These are phyloP conservation scores for Nakazawaea pomicola DNA, from an alignment of 805 yeast genomes.

Conservation along the genomic window DNA sequence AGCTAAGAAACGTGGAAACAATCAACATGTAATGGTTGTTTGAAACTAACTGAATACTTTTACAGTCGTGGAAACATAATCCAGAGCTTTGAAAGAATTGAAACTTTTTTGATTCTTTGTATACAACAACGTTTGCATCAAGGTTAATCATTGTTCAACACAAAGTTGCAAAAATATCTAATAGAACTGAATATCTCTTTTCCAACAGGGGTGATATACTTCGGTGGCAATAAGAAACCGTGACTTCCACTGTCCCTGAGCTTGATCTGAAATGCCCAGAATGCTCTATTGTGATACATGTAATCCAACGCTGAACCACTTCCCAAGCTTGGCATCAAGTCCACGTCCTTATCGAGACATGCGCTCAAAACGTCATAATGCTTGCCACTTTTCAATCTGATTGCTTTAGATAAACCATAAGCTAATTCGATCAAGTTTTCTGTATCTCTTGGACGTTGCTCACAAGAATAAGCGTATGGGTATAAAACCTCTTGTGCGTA, in stretches of 20 bases:
- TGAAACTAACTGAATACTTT: too few relatives aligned
- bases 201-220: constrained; percentile 72
- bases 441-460: constrained; percentile 66
- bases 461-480: constrained; percentile 81
- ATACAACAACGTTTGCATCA: too few relatives aligned
- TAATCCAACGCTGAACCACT: constrained; percentile 78
- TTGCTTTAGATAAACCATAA: constrained; percentile 72
- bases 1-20: too few relatives aligned
- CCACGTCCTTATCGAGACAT: constrained; percentile 73
- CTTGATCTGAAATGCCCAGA: constrained; percentile 81
- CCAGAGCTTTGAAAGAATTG: too few relatives aligned
- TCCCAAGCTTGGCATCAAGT: constrained; percentile 67
- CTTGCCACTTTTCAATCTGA: constrained; percentile 59
- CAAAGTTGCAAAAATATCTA: constrained; percentile 57
- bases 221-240: constrained; percentile 74
- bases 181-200: constrained; percentile 65
- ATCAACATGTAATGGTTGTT: too few relatives aligned
- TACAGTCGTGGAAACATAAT: too few relatives aligned
- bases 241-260: constrained; percentile 78
- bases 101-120: too few relatives aligned
- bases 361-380: constrained; percentile 69
- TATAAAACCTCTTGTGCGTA: constrained; percentile 79
- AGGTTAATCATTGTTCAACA: constrained; percentile 15
- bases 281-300: constrained; percentile 78
- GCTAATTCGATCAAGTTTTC: constrained; percentile 80